Evolutionary conservation across 352 stramenopile genomes (phyloP).

Genomic region (Pythium graminicola): DNA sequence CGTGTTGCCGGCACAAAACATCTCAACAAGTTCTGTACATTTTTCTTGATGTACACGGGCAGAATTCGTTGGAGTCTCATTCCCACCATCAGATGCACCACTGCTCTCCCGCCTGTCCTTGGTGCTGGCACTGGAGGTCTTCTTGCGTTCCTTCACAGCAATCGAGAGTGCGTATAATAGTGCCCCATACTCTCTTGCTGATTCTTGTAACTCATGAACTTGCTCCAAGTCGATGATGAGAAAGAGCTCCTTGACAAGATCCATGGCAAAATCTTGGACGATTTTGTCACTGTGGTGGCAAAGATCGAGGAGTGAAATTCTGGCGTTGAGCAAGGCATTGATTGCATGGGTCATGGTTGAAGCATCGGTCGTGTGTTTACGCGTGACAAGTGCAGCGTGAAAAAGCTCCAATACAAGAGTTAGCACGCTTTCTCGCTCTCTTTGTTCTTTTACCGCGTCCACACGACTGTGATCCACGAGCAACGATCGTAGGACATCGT

Average conservation of each 20-base stretch:
- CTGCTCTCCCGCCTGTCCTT: constrained; percentile 11
- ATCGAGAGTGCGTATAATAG: constrained; percentile 59
- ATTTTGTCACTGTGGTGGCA: constrained; percentile 42
- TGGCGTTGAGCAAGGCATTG: constrained; percentile 52
- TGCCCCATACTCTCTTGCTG: constrained; percentile 65
- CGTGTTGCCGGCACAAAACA: constrained; percentile 77
- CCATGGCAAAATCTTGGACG: constrained; percentile 52
- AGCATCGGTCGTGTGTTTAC: constrained; percentile 41
- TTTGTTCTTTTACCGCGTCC: neutral
- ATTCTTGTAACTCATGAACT: constrained; percentile 73
- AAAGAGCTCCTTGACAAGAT: constrained; percentile 75
- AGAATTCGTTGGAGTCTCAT: constrained; percentile 41
- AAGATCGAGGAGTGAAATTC: constrained; percentile 58
- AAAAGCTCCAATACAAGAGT: constrained; percentile 53
- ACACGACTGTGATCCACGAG: constrained; percentile 52
- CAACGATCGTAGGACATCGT: constrained; percentile 56
- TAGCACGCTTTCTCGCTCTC: constrained; percentile 35
- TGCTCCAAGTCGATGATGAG: constrained; percentile 63
- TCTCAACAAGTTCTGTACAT: constrained; percentile 62
- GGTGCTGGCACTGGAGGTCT: constrained; percentile 6
- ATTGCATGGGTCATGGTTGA: constrained; percentile 59
- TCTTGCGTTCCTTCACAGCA: constrained; percentile 32
- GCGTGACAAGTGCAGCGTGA: constrained; percentile 51
- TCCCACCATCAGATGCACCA: constrained; percentile 8
- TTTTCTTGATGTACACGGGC: constrained; percentile 32